Base-by-base conservation (phyloP, 768 basidiomycete genomes). In the Boletales sp. region DNA sequence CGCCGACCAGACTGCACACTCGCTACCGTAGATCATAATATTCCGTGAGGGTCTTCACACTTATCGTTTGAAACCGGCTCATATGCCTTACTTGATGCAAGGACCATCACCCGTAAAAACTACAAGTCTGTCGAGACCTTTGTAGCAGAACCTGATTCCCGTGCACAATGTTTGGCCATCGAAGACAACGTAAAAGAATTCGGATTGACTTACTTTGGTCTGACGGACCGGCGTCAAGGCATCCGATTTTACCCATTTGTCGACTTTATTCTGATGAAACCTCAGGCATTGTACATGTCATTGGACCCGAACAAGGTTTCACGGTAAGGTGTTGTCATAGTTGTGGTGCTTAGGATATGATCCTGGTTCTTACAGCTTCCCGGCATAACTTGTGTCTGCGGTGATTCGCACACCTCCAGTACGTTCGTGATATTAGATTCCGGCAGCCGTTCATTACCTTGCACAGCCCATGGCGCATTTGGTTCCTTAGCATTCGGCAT, bases 321-420 rank as follows among this genome's bases (percentile, higher is more conserved):
- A 94, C 92, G 41, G 84, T 83, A 62, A 46, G 77, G 60, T 12
- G 2, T n/a, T 8, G 14, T 10, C n/a, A 9, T 40, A 25, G 28
- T 13, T 21, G 41, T 19, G 30, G 31, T 8, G 13, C 7, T 28
- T 15, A 12, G 8, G 13, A 17, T 34, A 18, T n/a, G 10, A 15
- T 53, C 18, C 58, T 53, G 19, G 48, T 25, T 36, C 33, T 31
- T 31, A 32, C 57, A 86, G 84, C 75, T 88, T 31, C 86, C 86
- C 7, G 86, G 86, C 13, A 86, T 84, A 41, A 87, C 86, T 33
- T 87, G 86, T 61, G 92, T 94, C 46, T 94, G 92, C 59, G 92
- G 92, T 64, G 92, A 94, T 71, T 94, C 91, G 5, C 92, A 94
- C 72, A 94, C 92, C 21, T 90, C 91, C 36, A 94, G 88, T 89